Conservation (phyloP, 108 stramenopile species). For the Conticribra guillardii region DNA sequence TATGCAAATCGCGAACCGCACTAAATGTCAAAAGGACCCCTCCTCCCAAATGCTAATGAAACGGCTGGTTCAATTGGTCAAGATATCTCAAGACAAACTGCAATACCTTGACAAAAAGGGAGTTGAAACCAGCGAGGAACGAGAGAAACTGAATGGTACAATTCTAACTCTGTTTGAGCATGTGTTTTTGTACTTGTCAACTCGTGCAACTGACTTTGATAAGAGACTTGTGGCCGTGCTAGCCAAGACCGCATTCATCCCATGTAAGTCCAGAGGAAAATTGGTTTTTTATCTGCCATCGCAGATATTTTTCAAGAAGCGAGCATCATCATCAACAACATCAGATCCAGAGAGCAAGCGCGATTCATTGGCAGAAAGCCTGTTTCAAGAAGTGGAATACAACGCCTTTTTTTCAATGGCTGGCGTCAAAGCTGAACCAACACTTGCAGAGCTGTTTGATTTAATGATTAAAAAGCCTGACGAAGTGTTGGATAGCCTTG, state of each 20-base stretch:
- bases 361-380: conserved; percentile 15
- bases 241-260: conserved; percentile 59
- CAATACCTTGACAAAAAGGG: conserved; percentile 25
- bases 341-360: conserved; percentile 10
- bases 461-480: conserved; percentile 56
- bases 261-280: conserved; percentile 43
- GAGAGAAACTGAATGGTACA: conserved; percentile 28
- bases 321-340: background rate
- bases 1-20: conserved; percentile 51
- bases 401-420: conserved; percentile 45
- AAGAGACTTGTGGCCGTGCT: conserved; percentile 28
- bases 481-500: conserved; percentile 54
- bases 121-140: conserved; percentile 13
- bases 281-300: conserved; percentile 60
- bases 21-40: conserved; percentile 61
- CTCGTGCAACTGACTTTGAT: conserved; percentile 60
- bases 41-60: conserved; percentile 47
- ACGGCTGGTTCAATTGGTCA: conserved; percentile 52
- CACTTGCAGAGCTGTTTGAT: conserved; percentile 36
- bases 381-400: conserved; percentile 43
- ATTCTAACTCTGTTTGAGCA: conserved; percentile 40
- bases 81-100: conserved; percentile 42
- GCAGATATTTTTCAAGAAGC: conserved; percentile 63
- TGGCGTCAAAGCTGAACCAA: conserved; percentile 46
- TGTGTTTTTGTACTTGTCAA: conserved; percentile 54